A percentile compares a stretch with the other conserved stretches of the same genome.
These are phyloP conservation scores for Viola pubescens DNA, from an alignment of 441 rosid genomes.

Conservation along the genomic window DNA sequence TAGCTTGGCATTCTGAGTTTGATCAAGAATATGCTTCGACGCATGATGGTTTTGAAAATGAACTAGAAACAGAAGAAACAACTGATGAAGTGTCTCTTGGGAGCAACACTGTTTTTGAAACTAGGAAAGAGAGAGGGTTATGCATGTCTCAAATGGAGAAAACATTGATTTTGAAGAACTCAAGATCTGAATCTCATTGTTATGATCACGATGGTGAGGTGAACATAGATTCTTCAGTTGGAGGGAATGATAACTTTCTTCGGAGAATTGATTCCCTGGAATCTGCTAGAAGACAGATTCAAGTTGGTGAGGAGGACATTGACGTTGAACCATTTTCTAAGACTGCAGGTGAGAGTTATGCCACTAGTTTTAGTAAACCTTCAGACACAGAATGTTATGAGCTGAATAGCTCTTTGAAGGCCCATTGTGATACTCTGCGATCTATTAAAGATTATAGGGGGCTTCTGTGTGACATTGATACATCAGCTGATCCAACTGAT, in stretches of 20 bases:
- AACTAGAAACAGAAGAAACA: slow-evolving; percentile 29
- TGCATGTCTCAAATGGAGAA: slow-evolving; percentile 25
- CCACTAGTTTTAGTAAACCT: slow-evolving; percentile 26
- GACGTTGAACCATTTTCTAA: slow-evolving; percentile 14
- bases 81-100: slow-evolving; percentile 25
- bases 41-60: slow-evolving; percentile 29
- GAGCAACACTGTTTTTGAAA: slow-evolving; percentile 18
- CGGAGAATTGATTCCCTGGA: slow-evolving; percentile 27
- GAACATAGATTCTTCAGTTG: slow-evolving; percentile 29
- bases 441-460: slow-evolving; percentile 35
- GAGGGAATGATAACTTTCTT: slow-evolving; percentile 20
- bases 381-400: slow-evolving; percentile 32
- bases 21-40: slow-evolving; percentile 32
- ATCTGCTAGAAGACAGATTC: slow-evolving; percentile 17
- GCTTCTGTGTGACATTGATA: slow-evolving; percentile 33
- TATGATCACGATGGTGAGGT: slow-evolving; percentile 20
- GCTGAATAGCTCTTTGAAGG: slow-evolving; percentile 26
- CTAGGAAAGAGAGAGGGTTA: slow-evolving; percentile 24
- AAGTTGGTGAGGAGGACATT: slow-evolving; percentile 5
- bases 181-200: slow-evolving; percentile 14
- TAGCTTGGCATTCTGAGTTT: slow-evolving; percentile 34
- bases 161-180: slow-evolving; percentile 28
- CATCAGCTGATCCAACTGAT: slow-evolving; percentile 19
- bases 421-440: slow-evolving; percentile 33
- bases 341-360: slow-evolving; percentile 18